Percentiles rank a stretch among this genome's conserved stretches.
These are phyloP conservation scores for Gaultheria prostrata DNA, from an alignment of 148 eudicot genomes.

Conservation along the genomic window DNA sequence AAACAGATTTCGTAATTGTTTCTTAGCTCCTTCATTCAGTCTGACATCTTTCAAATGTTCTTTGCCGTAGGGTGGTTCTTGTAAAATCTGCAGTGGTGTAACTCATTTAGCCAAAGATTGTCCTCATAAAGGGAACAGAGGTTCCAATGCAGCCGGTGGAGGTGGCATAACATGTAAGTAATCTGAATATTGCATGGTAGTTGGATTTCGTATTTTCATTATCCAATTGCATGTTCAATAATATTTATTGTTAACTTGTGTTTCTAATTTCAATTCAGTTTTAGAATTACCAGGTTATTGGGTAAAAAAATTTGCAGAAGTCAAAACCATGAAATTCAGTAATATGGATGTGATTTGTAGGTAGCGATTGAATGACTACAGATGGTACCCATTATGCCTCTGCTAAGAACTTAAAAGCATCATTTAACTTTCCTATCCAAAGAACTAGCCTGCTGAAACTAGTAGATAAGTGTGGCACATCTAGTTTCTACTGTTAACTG, in stretches of 20 bases:
- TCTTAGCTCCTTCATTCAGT: neutral
- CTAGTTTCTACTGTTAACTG: neutral
- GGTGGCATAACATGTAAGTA: constrained; percentile 43
- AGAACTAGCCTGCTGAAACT: neutral
- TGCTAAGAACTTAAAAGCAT: neutral
- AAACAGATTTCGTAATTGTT: neutral
- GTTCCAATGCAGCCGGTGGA: constrained; percentile 26
- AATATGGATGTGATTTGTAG: neutral
- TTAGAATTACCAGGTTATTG: neutral
- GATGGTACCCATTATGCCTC: neutral
- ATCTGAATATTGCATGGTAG: neutral
- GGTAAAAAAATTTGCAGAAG: neutral
- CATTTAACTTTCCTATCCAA: neutral
- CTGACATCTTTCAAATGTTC: constrained; percentile 12
- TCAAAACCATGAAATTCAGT: neutral
- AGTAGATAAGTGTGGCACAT: neutral
- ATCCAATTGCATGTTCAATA: neutral
- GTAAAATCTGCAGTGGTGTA: constrained; percentile 81
- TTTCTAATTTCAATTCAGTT: neutral
- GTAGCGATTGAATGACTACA: neutral
- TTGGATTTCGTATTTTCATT: neutral
- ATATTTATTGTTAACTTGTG: neutral
- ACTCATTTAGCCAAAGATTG: constrained; percentile 92
- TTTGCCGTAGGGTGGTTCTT: constrained; percentile 70
- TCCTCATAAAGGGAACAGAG: constrained; percentile 53